phyloP scores from a whole-genome alignment of 306 rosid genomes.

The Quercus wislizeni region DNA sequence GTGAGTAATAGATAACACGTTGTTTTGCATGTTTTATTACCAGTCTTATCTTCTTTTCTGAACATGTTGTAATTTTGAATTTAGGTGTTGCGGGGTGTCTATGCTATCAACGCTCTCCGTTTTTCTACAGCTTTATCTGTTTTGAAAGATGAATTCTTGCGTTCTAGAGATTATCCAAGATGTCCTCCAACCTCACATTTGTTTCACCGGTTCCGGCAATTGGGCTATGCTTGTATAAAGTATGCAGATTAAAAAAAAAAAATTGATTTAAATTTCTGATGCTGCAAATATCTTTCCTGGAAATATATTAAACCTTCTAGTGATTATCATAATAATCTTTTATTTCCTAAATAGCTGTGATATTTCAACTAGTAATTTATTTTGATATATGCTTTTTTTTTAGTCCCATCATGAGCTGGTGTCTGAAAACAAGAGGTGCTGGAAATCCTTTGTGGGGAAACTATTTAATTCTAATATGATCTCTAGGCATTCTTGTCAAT shows the following conservation, averaged over 20 bases:
- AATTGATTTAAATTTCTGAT: slow-evolving; percentile 7
- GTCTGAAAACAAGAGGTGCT: background rate
- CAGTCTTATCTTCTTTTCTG: slow-evolving; percentile 27
- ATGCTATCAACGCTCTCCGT: slow-evolving; percentile 89
- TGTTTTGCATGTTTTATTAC: slow-evolving; percentile 16
- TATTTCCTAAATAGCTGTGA: background rate
- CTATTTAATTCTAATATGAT: background rate
- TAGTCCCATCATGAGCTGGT: background rate
- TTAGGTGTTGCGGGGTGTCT: slow-evolving; percentile 89
- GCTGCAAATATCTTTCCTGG: slow-evolving; percentile 12
- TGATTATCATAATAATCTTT: background rate
- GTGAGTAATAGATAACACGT: slow-evolving; percentile 38
- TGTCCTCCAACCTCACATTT: slow-evolving; percentile 97
- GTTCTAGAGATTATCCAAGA: slow-evolving; percentile 97
- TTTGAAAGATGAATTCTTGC: slow-evolving; percentile 85
- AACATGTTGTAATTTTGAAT: slow-evolving; percentile 28
- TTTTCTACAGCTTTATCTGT: slow-evolving; percentile 84
- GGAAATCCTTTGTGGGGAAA: background rate
- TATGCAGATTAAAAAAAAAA: slow-evolving; percentile 36
- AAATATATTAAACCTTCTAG: background rate
- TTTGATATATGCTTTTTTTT: background rate
- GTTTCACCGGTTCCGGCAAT: slow-evolving; percentile 83
- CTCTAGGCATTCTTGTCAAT: background rate
- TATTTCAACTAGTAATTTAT: background rate
- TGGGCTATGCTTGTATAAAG: slow-evolving; percentile 96